Evolutionary conservation across 208 protist genomes (phyloP), one percentile per base, ranked within the genome.

Genomic region (Tritrichomonas musculus): DNA sequence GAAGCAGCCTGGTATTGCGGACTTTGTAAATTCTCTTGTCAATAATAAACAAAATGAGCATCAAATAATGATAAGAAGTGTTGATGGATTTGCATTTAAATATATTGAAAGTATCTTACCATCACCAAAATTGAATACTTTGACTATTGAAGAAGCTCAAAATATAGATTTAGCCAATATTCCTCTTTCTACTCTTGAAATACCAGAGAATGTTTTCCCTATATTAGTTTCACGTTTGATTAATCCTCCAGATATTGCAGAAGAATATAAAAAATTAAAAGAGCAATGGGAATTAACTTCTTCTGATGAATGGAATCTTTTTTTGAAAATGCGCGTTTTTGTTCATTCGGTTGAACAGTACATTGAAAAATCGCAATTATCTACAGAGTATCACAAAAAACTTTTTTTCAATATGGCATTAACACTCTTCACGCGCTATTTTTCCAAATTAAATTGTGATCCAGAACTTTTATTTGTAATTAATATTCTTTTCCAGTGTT

Each of bases 221-320:
- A 41, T 27, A 30, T n/a, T 82, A 9, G 47, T 82, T 30, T 50
- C 41, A 82, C 41, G 33, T 20, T 82, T 82, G 41, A 30, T 13
- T 30, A 82, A 82, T 8, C 73, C 73, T 11, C 33, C 3, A 9
- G 73, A 82, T 14, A 9, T 39, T 30, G 11, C 33, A 50, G 49
- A 50, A 50, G 73, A 82, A 50, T 82, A 82, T 82, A 27, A 47
- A 53, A 30, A 82, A 50, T 47, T 82, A 4, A 30, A 39, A 47
- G 73, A 82, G 49, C 73, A 82, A 44, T 82, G 73, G 73, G 39
- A 82, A 82, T 50, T 82, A 17, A 82, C 41, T 14, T 47, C 73
- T 50, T 50, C 44, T n/a, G 73, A 47, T 30, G 73, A 82, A 50
- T 82, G 73, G 73, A 50, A 82, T 50, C 30, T 20, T 47, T 82